Evolutionary conservation across 805 yeast species (phyloP).

Genomic region (Spathaspora boniae): DNA sequence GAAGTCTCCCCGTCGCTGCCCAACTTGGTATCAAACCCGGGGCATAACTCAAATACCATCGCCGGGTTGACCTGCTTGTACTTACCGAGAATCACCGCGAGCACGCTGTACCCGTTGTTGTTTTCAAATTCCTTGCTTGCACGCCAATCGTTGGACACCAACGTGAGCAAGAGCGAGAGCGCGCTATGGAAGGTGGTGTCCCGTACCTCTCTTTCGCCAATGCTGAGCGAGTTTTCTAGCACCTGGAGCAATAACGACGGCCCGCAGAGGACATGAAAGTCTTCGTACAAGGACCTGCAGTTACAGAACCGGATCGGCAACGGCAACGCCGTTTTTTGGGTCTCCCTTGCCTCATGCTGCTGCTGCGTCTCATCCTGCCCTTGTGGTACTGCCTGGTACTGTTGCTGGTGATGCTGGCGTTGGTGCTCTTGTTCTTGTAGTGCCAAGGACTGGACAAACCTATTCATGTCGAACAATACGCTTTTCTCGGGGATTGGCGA

Average conservation of each 20-base stretch:
- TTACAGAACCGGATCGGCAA: constrained; percentile 17
- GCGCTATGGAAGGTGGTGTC: constrained; percentile 27
- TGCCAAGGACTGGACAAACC: too few species aligned
- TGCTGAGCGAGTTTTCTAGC: constrained; percentile 39
- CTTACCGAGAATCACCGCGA: constrained; percentile 50
- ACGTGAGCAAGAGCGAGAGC: constrained; percentile 38
- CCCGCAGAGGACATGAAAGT: constrained; percentile 50
- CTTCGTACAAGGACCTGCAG: constrained; percentile 24
- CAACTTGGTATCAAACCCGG: constrained; percentile 7
- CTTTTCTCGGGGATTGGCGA: too few species aligned
- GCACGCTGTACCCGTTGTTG: constrained; percentile 56
- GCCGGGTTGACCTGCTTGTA: constrained; percentile 30
- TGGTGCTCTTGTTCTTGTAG: too few species aligned
- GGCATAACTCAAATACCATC: constrained; percentile 11
- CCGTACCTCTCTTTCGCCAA: constrained; percentile 12
- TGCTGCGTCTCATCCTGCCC: too few species aligned
- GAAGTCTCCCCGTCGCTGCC: constrained; percentile 6
- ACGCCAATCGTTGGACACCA: constrained; percentile 48
- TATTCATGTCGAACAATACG: too few species aligned
- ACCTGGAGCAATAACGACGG: constrained; percentile 42
- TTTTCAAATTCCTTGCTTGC: constrained; percentile 56
- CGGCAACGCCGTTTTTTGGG: constrained; percentile 1
- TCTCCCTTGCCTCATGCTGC: too few species aligned
- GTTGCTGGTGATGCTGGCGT: constrained; percentile 6
- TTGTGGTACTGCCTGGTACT: too few species aligned